A percentile compares a stretch with the other conserved stretches of the same genome.
These are phyloP conservation scores for Angomonas desouzai DNA, from an alignment of 208 protist species.

Conservation along the genomic window DNA sequence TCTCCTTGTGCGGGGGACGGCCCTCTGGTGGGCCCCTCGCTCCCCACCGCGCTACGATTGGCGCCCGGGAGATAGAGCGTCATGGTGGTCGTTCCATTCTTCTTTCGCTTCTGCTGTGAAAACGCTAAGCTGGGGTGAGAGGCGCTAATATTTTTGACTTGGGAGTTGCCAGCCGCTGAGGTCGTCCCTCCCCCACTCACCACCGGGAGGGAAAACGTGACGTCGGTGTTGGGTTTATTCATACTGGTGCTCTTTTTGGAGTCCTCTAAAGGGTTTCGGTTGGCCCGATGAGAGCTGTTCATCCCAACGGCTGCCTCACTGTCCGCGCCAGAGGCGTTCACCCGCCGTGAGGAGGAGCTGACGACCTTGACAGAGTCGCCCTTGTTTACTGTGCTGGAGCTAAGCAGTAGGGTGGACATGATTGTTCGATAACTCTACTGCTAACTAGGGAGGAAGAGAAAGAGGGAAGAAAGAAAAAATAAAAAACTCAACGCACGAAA, in stretches of 20 bases:
- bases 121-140: slow-evolving; percentile 7
- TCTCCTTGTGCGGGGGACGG: neutral
- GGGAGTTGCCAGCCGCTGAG: neutral
- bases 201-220: neutral
- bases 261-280: slow-evolving; percentile 8
- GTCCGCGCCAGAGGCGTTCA: neutral
- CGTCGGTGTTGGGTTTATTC: neutral
- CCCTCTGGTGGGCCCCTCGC: neutral
- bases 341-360: neutral
- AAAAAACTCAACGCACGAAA: neutral
- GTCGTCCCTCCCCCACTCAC: neutral
- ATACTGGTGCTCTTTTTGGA: slow-evolving; percentile 7
- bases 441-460: too few relatives aligned
- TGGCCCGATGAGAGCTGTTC: slow-evolving; percentile 11
- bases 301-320: neutral
- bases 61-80: slow-evolving; percentile 24
- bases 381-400: neutral
- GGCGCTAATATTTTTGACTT: neutral
- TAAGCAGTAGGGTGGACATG: neutral
- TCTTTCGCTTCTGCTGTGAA: slow-evolving; percentile 14
- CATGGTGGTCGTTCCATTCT: slow-evolving; percentile 24
- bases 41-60: neutral
- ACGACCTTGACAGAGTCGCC: neutral
- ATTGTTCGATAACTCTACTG: neutral
- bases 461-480: neutral